Evolutionary conservation across 202 grass and related monocot genomes (phyloP), one percentile per base, ranked within the genome.

Genomic region (Dendrocalamus latiflorus): DNA sequence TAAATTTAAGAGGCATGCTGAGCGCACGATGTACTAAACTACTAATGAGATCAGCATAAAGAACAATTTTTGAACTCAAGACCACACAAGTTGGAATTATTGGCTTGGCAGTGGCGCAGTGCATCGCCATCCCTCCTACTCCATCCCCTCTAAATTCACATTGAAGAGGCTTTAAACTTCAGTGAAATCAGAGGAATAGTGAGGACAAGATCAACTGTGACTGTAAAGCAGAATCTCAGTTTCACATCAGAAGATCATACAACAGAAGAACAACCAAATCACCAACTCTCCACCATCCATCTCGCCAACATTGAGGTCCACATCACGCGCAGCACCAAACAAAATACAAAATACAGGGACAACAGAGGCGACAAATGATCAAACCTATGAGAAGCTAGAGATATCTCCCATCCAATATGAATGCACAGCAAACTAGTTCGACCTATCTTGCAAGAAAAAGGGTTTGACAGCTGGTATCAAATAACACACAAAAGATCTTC

Each of bases 401-500:
- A 63, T 16, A 59, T 43, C 41, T 22, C 61, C 10, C 34, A 17
- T 75, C 18, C 44, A 47, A 68, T 78, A 56, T 54, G 0, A 84
- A 73, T 65, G 63, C 11, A 55, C 37, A 18, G 13, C n/a, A 70
- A 86, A 43, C 33, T 42, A 63, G 53, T 24, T 48, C 22, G 25
- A 36, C 18, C 38, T 26, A 53, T 25, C 34, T 73, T 24, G 41
- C 39, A 6, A 37, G 18, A 73, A 72, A 71, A 77, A 20, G 65
- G 13, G 11, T 65, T 65, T 56, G 65, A 13, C 48, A 41, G 22
- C 62, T 47, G 53, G 76, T 70, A 73, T 45, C 76, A 70, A 70
- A 84, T 80, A 69, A 85, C 50, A 63, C 81, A 41, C 69, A 71
- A 41, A 25, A 22, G 12, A 48, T 1, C 42, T 63, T 66, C 5